These are phyloP conservation scores for Grosmannia huntii DNA, from an alignment of 2,329 filamentous ascomycete genomes.

Conservation along the genomic window DNA sequence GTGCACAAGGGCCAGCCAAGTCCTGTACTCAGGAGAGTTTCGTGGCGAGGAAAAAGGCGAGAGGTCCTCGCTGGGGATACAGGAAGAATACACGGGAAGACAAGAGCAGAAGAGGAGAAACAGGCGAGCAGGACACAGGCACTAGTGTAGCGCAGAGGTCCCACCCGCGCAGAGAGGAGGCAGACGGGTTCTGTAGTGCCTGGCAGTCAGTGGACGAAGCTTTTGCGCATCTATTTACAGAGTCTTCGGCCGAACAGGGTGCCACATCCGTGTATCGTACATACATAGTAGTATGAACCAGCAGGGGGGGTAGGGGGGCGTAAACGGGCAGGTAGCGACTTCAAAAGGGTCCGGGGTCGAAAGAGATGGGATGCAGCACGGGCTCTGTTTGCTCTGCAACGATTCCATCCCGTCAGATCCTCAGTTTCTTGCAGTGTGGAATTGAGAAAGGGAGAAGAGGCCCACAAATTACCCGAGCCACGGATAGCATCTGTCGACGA, in stretches of 20 bases:
- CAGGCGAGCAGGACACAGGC: not conserved
- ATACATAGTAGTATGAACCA: not conserved
- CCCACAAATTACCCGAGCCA: not conserved
- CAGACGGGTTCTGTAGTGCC: not conserved
- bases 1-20: not conserved
- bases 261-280: not conserved
- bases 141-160: not conserved
- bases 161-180: not conserved
- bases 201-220: not conserved
- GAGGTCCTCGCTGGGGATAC: not conserved
- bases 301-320: not conserved
- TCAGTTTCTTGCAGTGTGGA: not conserved
- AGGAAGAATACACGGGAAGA: not conserved
- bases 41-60: not conserved
- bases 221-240: not conserved
- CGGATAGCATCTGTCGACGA: not conserved
- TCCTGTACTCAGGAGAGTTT: not conserved
- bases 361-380: slow-evolving; percentile 2
- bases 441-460: not conserved
- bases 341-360: not conserved
- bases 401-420: not conserved
- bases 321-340: not conserved
- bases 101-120: not conserved
- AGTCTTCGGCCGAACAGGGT: not conserved
- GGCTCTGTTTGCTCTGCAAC: not conserved